phyloP scores from a whole-genome alignment of 441 rosid species.

The Eutrema salsugineum region DNA sequence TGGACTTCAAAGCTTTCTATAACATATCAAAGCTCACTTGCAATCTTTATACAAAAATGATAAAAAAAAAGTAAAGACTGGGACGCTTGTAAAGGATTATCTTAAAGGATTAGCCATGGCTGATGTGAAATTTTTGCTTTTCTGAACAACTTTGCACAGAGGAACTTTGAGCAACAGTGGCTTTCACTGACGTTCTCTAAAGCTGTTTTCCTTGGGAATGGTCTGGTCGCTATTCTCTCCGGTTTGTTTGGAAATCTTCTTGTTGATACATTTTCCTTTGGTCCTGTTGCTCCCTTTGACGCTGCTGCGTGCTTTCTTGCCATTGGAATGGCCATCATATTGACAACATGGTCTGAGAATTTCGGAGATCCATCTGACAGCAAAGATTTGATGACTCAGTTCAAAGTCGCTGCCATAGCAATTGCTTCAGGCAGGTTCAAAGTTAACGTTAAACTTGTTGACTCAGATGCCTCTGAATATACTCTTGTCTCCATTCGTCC shows the following conservation, averaged over 20 bases:
- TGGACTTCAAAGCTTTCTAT: not conserved
- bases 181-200: conserved; percentile 88
- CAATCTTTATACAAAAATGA: not conserved
- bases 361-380: conserved; percentile 89
- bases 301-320: conserved; percentile 95
- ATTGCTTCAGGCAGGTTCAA: conserved; percentile 82
- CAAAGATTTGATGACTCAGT: conserved; percentile 87
- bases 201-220: conserved; percentile 94
- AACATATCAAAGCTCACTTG: not conserved
- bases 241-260: conserved; percentile 90
- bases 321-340: conserved; percentile 84
- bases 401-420: conserved; percentile 87
- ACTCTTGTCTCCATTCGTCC: not conserved
- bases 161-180: conserved; percentile 95
- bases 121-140: conserved; percentile 1
- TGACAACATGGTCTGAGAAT: conserved; percentile 92
- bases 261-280: conserved; percentile 71
- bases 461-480: not conserved
- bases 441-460: not conserved
- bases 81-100: not conserved
- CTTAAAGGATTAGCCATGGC: not conserved
- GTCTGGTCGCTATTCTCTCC: conserved; percentile 86
- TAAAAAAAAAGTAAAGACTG: not conserved
- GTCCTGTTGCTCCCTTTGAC: conserved; percentile 97
- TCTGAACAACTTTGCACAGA: conserved; percentile 42